Conservation (phyloP, 805 yeast species). For the Wickerhamomyces queroliae region DNA sequence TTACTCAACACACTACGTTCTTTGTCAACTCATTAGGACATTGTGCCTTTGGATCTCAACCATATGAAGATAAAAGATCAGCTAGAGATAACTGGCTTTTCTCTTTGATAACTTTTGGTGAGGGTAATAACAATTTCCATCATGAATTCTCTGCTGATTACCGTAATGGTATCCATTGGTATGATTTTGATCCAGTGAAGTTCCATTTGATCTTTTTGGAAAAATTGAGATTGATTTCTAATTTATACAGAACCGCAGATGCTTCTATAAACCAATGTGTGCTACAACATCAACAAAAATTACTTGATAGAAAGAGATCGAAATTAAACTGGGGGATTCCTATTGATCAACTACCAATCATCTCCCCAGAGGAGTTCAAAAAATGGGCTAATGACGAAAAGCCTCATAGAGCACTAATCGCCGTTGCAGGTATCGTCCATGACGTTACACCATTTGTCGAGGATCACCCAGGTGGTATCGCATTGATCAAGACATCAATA, state of each 20-base stretch:
- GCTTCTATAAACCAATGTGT: slow-evolving; percentile 58
- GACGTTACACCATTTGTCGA: slow-evolving; percentile 88
- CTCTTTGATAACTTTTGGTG: slow-evolving; percentile 76
- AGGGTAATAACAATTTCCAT: slow-evolving; percentile 89
- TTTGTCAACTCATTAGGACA: slow-evolving; percentile 83
- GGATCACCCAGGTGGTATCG: slow-evolving; percentile 91
- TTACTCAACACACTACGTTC: slow-evolving; percentile 77
- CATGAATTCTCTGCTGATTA: slow-evolving; percentile 94
- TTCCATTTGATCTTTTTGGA: slow-evolving; percentile 49
- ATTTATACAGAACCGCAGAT: slow-evolving; percentile 40
- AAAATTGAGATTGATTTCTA: slow-evolving; percentile 52
- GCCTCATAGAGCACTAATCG: slow-evolving; percentile 59
- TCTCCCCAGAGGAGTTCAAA: slow-evolving; percentile 48
- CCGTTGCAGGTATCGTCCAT: slow-evolving; percentile 87
- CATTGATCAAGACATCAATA: slow-evolving; percentile 70
- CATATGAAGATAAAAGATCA: slow-evolving; percentile 69
- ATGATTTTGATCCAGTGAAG: slow-evolving; percentile 84
- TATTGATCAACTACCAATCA: slow-evolving; percentile 74
- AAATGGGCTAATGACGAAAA: slow-evolving; percentile 32
- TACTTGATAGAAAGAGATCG: slow-evolving; percentile 69
- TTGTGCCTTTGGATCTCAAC: slow-evolving; percentile 63
- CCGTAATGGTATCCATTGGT: slow-evolving; percentile 65
- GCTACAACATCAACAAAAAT: slow-evolving; percentile 78
- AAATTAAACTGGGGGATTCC: slow-evolving; percentile 93
- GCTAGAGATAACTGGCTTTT: slow-evolving; percentile 60